phyloP scores from a whole-genome alignment of 139 green algal species.

The Mesotaenium endlicherianum region DNA sequence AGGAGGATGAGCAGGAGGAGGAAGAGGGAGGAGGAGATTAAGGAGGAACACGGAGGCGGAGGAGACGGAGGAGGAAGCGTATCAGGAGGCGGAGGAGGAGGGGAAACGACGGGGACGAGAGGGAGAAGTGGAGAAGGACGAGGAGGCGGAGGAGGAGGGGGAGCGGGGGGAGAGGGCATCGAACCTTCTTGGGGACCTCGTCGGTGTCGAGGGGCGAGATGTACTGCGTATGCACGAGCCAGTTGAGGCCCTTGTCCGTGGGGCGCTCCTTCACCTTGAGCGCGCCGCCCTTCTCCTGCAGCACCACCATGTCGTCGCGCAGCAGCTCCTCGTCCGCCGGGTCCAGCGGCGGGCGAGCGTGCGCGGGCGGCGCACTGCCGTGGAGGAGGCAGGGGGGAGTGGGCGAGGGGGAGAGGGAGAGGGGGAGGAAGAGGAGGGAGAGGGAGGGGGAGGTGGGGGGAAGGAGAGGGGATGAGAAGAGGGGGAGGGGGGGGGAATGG shows the following conservation, averaged over 20 bases:
- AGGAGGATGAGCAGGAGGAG: too few relatives aligned
- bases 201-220: conserved; percentile 27
- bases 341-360: conserved; percentile 23
- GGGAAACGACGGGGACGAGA: background rate
- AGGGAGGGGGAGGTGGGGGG: background rate
- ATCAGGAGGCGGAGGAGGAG: background rate
- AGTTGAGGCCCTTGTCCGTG: conserved; percentile 35
- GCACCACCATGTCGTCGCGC: conserved; percentile 11
- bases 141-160: background rate
- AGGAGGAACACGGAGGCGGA: too few relatives aligned
- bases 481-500: background rate
- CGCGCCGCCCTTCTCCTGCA: background rate
- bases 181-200: conserved; percentile 23
- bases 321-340: conserved; percentile 40
- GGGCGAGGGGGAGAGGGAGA: background rate
- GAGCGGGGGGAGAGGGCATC: background rate
- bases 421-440: background rate
- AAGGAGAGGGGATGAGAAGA: background rate
- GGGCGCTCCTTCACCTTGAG: conserved; percentile 37
- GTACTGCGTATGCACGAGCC: conserved; percentile 49
- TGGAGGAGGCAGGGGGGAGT: background rate
- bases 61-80: too few relatives aligned
- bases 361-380: conserved; percentile 10
- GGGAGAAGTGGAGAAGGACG: too few relatives aligned
- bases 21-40: too few relatives aligned